Base-by-base conservation (phyloP, 805 yeast genomes). In the Candida hungchunana region DNA sequence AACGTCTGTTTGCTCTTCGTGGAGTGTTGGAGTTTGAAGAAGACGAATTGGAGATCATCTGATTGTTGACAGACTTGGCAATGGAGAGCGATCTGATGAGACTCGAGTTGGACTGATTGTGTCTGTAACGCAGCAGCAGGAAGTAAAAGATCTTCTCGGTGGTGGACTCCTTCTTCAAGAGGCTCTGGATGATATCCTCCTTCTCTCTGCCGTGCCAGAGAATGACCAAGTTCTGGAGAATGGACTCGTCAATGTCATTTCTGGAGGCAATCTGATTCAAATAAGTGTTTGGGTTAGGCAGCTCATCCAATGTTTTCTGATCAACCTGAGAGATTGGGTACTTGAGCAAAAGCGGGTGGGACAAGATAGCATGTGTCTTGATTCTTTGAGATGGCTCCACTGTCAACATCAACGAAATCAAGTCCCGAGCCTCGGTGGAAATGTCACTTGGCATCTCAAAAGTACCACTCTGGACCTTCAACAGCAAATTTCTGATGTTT, bases 71-170 rank as follows among this genome's bases (percentile, higher is more conserved):
- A 8, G 58, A 54, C 40, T 45, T 54, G 17, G 58, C 58, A 39
- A 54, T 52, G 16, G 58, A 54, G 26, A 54, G 34, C 8, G 58
- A 54, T 48, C 58, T 52, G 26, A 52, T 44, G 25, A 54, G 31
- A n/a, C 51, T 44, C 5, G 56, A 46, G 31, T 52, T 51, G 14
- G 56, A 50, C 30, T 82, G 90, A 38, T 80, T 85, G 48, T 81
- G 81, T 46, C 94, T 69, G 58, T 86, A 86, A 47, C 82, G 77
- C 64, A 81, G 63, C 41, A 86, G 64, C 32, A 87, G 60, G 46
- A 82, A 79, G 59, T 87, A 86, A 54, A 86, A 86, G 43, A 84
- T 72, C 63, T 86, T 86, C 51, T 86, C 95, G 2, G 87, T 73
- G 40, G 79, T 79, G 40, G 75, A 73, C 24, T 68, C 77, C 3